Base-by-base conservation (phyloP, 768 basidiomycete genomes). In the Boletales sp. region DNA sequence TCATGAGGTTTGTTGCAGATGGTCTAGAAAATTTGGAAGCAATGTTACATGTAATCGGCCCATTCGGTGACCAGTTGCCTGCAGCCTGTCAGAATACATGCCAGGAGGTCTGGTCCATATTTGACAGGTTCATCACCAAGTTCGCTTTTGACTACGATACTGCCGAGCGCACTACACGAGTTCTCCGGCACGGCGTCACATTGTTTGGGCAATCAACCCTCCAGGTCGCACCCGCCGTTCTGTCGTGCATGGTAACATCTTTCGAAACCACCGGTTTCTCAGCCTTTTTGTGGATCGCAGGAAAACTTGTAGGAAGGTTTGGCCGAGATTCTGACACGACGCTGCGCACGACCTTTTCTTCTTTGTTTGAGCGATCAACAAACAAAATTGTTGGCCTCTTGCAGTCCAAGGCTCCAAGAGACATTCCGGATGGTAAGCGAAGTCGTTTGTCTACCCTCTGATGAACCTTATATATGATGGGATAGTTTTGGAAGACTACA, bases 261-360 rank as follows among this genome's bases (percentile, higher is more conserved):
- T 99, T 97, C 62, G 89, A 91, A 58, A 69, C 74, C 10, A 90
- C 88, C 10, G 89, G 87, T 0, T 83, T 84, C 61, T 79, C 94
- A 11, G 86, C 88, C 55, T 98, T 91, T 69, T 67, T 98, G 18
- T 99, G 97, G 97, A 90, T 98, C 51, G 85, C 83, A 29, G 89
- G 92, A 39, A 97, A 97, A 69, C 68, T 90, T 24, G 77, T 91
- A n/a, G 75, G 75, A 30, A 78, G 81, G 56, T 97, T 88, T 62
- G 91, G 87, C 15, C 74, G 82, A 40, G 82, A 83, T 48, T 76
- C 81, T 32, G 76, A 85, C 53, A 61, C 74, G 5, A 63, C 68
- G 40, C 61, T 97, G 27, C 80, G 80, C 31, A 68, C 61, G 7
- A 72, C 86, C 8, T 79, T 92, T 54, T 71, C 75, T 47, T 75